Percentiles rank a stretch among this genome's conserved stretches.
Conservation (phyloP, 352 stramenopile species). For the Phytophthora podocarpi region DNA sequence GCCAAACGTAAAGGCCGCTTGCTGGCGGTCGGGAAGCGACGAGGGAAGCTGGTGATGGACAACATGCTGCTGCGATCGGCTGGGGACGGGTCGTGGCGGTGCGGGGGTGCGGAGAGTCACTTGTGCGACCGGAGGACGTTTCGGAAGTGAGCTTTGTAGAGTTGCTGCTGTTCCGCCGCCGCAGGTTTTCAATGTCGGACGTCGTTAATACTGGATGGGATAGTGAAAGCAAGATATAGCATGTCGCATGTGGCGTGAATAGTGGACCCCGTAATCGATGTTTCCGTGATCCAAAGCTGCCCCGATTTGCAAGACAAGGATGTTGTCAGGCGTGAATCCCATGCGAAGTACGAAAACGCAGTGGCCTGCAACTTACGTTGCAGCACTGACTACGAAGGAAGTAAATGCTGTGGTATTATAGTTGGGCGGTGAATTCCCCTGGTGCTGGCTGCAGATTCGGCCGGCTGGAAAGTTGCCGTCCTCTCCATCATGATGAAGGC, state of each 20-base stretch:
- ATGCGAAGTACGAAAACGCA: constrained; percentile 13
- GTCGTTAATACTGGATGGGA: background rate
- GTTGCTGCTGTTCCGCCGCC: constrained; percentile 17
- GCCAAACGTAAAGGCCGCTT: constrained; percentile 55
- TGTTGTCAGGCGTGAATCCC: constrained; percentile 1
- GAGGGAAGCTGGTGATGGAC: constrained; percentile 81
- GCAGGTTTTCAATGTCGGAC: too few species aligned
- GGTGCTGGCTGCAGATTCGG: too few species aligned
- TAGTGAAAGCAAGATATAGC: background rate
- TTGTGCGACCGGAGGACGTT: constrained; percentile 14
- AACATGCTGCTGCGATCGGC: constrained; percentile 56
- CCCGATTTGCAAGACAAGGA: constrained; percentile 12
- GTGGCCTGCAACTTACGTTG: constrained; percentile 4
- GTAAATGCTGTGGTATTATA: too few species aligned
- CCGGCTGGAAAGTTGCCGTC: too few species aligned
- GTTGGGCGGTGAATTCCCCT: too few species aligned
- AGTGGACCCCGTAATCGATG: too few species aligned
- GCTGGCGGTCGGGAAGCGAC: constrained; percentile 75
- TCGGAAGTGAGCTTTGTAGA: constrained; percentile 26
- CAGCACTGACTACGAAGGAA: background rate
- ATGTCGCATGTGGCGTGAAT: constrained; percentile 7
- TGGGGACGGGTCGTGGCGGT: constrained; percentile 7
- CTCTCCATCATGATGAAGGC: too few species aligned
- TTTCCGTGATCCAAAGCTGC: constrained; percentile 17
- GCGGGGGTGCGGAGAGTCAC: background rate